Base-by-base conservation (phyloP, 331 rosid species). In the Pyracantha coccinea region DNA sequence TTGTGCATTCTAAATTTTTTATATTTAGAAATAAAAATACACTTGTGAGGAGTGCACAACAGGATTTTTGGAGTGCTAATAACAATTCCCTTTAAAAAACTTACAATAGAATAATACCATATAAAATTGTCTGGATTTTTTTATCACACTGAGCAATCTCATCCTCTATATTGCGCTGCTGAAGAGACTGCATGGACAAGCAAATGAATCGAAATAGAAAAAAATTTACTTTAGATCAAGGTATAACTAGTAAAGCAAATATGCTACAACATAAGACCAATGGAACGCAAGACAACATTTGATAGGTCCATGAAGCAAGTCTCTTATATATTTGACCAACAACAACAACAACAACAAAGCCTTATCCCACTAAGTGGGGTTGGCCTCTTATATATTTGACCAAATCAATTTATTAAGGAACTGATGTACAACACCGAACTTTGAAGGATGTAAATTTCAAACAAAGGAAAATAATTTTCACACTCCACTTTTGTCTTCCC, bases 121-220 rank as follows among this genome's bases (percentile, higher is more conserved):
- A 85, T 76, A 82, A 31, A 61, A 93, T 68, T 75, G 77, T 88
- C 77, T 82, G 82, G 72, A 93, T 81, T 57, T 81, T 84, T 79
- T 77, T 78, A 78, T 93, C 91, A 47, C 87, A 89, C 61, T 28
- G 68, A 35, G 93, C 92, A 55, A 90, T 91, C 78, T 89, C 87
- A 52, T 89, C 96, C 74, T 86, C 93, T 80, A 89, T 69, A 45
- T 54, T 17, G 69, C 88, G 92, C 73, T 85, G 92, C 81, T 85
- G 89, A 74, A 87, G 83, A 59, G 86, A 88, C 98, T 90, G 88
- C 83, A 74, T 25, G 81, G 69, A 70, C 66, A 83, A 87, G 65
- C 41, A 55, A 77, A 80, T 12, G 79, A 70, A 72, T 66, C 66
- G 55, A 68, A 66, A 32, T 66, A 62, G 67, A 38, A 32, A 41